Conservation (phyloP, 495 filamentous ascomycete species). For the Hypoxylon perforatum region DNA sequence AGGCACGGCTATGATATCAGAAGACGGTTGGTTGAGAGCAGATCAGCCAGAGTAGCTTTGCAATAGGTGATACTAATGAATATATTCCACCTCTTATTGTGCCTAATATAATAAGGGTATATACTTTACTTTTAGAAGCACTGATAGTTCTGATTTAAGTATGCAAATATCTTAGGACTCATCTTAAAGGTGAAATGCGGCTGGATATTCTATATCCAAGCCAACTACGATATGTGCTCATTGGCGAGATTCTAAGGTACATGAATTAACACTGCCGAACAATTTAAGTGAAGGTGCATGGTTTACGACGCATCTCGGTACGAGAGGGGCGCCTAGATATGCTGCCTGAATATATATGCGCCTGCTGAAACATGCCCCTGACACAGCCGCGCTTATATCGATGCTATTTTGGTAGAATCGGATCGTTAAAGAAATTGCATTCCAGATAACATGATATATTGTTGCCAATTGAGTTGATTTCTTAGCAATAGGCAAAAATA, state of each 20-base stretch:
- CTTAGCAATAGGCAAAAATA: neutral
- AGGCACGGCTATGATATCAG: too few relatives aligned
- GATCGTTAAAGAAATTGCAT: neutral
- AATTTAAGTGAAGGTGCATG: neutral
- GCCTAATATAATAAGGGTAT: too few relatives aligned
- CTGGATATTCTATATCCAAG: neutral
- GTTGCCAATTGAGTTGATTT: neutral
- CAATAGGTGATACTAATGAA: neutral
- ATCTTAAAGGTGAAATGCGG: neutral
- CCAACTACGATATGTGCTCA: neutral
- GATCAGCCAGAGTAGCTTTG: neutral
- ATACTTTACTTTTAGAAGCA: too few relatives aligned
- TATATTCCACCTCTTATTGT: neutral
- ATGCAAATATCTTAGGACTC: too few relatives aligned
- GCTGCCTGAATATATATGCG: slow-evolving; percentile 21
- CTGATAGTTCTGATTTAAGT: too few relatives aligned
- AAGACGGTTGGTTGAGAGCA: neutral
- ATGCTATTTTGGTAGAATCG: neutral
- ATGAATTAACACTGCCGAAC: neutral
- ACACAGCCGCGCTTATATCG: slow-evolving; percentile 21
- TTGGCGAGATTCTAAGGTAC: neutral
- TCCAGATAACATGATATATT: neutral
- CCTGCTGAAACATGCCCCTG: slow-evolving; percentile 30
- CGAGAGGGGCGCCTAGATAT: slow-evolving; percentile 15
- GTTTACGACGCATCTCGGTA: slow-evolving; percentile 4